Percentiles rank a stretch among this genome's conserved stretches.
Evolutionary conservation across 2,329 filamentous ascomycete species (phyloP).

Genomic region (Apiospora koreana): DNA sequence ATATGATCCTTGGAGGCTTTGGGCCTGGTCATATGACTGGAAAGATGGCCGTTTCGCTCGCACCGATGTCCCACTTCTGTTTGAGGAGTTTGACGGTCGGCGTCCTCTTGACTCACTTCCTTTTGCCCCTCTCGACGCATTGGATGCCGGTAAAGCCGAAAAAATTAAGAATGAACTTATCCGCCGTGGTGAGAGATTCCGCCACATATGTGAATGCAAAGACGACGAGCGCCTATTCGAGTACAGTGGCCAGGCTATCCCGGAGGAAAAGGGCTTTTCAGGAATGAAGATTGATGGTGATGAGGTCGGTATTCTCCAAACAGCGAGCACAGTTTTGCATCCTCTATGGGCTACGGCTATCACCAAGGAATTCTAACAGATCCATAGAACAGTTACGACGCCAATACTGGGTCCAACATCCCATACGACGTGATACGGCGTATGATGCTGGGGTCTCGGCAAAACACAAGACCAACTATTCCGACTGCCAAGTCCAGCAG

Average conservation of each 20-base stretch:
- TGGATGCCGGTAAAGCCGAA: background rate
- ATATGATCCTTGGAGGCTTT: background rate
- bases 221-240: background rate
- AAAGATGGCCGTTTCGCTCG: background rate
- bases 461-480: background rate
- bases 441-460: background rate
- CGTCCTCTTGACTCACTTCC: background rate
- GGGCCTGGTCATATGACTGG: conserved; percentile 11
- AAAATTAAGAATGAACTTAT: background rate
- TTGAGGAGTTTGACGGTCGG: conserved; percentile 6
- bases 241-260: conserved; percentile 1
- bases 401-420: background rate
- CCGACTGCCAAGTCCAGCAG: background rate
- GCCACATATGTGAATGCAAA: background rate
- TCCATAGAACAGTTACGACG: background rate
- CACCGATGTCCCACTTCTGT: background rate
- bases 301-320: background rate
- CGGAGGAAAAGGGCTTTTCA: conserved; percentile 6
- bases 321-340: background rate
- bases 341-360: background rate
- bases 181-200: conserved; percentile 4
- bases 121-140: background rate
- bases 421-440: background rate
- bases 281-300: conserved; percentile 14
- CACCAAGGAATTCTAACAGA: background rate